Evolutionary conservation across 2,329 filamentous ascomycete genomes (phyloP), one percentile per base, ranked within the genome.

Genomic region (Balansia obtecta): DNA sequence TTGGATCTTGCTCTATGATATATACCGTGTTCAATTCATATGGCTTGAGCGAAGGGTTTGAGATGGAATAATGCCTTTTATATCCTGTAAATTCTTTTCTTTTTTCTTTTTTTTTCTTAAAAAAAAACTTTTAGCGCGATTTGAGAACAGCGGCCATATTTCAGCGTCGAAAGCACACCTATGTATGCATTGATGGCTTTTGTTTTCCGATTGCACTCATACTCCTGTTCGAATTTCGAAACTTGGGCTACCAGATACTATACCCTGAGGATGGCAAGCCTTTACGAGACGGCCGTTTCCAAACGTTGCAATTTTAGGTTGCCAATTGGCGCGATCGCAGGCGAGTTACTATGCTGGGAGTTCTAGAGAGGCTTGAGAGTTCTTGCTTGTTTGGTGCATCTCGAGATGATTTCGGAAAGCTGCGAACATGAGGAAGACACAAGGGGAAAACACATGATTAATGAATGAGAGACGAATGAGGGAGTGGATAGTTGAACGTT

Each of bases 341-440:
- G 58, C 55, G 57, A 58, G 39, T 53, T 52, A 45, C 52, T 61
- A 54, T 61, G 58, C 54, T 54, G 55, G 60, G 58, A 58, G 58
- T 61, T 63, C 46, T 45, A 43, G 41, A 56, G 30, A 34, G 43
- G 16, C 38, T 42, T 42, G 11, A 30, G 38, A 37, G 6, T 13
- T 46, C 22, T 42, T 38, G 11, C 20, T 27, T 34, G 15, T 8
- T 40, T 32, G 20, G n/a, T 33, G 45, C n/a, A n/a, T 30, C 27
- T 27, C 32, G n/a, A 33, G 10, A 45, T 39, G 34, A 33, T 12
- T 40, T 33, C 11, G 32, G 30, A 10, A 45, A 15, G 15, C 30
- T 56, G 27, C 27, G 27, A 27, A 58, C 48, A 53, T 48, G 46
- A 27, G 34, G 34, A 37, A 15, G 15, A 37, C 34, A 37, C 7